Base-by-base conservation (phyloP, 2,329 filamentous ascomycete species). In the Huntiella omanensis region DNA sequence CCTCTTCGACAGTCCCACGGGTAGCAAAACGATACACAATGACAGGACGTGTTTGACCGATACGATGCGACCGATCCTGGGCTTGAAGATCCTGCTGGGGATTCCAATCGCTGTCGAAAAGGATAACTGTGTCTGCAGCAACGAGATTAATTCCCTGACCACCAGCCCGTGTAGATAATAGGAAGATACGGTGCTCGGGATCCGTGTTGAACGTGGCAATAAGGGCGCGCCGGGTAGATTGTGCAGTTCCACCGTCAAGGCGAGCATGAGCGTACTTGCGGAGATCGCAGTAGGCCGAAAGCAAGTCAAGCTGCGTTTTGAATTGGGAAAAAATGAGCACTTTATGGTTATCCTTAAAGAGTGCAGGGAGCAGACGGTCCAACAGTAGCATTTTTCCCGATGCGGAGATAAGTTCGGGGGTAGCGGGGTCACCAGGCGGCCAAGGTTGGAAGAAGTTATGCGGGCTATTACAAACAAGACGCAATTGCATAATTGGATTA, bases 381-480 rank as follows among this genome's bases (percentile, higher is more conserved):
- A 98, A 73, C 1, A 98, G 72, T 2, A 95, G 73, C 85, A 98
- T 95, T 60, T 98, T 98, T 11, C 91, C 91, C 0, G 86, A 94
- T 0, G 83, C 76, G 0, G 81, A 88, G 33, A 98, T 74, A 4
- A 98, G 73, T 1, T 73, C 80, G 56, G 92, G 82, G 55, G 96
- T 86, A 0, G 85, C 65, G 0, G 71, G 65, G 0, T 70, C 59
- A 4, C 71, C 70, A 12, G 73, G 69, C 4, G 67, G 66, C 73
- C 88, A 96, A 0, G 91, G 88, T 58, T 86, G 92, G 62, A 93
- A 96, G 59, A 98, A 96, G 57, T 95, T 93, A 61, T 95, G 87
- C 0, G 91, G 91, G 0, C 78, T 84, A 60, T 98, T 94, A 61
- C 91, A 96, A 8, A 84, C 85, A 0, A 95, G 71, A 0, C 91